phyloP scores from a whole-genome alignment of 371 early-diverging fungal species.

The Lichtheimia ornata region DNA sequence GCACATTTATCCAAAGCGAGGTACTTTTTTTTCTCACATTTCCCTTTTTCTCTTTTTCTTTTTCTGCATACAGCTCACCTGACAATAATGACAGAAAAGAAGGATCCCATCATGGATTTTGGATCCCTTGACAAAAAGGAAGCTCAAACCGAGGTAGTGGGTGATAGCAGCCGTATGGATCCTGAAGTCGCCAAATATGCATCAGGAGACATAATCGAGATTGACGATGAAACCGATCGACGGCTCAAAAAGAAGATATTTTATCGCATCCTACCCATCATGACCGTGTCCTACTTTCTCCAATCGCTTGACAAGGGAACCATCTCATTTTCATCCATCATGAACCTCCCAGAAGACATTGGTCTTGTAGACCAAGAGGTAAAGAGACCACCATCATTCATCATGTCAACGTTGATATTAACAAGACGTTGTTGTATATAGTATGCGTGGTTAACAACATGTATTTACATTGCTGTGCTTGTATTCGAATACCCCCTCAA shows the following conservation, averaged over 20 bases:
- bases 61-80: too few relatives aligned
- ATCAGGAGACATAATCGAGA: slow-evolving; percentile 13
- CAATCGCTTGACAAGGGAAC: slow-evolving; percentile 30
- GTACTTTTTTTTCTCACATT: too few relatives aligned
- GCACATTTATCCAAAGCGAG: too few relatives aligned
- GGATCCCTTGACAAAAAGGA: too few relatives aligned
- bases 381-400: background rate
- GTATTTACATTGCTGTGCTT: slow-evolving; percentile 28
- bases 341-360: slow-evolving; percentile 20
- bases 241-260: slow-evolving; percentile 19
- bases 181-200: slow-evolving; percentile 31
- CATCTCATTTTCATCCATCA: slow-evolving; percentile 25
- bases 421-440: background rate
- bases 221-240: slow-evolving; percentile 22
- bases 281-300: slow-evolving; percentile 22
- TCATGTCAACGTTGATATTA: background rate
- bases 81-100: too few relatives aligned
- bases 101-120: too few relatives aligned
- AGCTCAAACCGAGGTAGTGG: background rate
- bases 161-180: slow-evolving; percentile 23
- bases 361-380: slow-evolving; percentile 25
- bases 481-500: slow-evolving; percentile 29
- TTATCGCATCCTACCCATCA: slow-evolving; percentile 16
- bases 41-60: too few relatives aligned
- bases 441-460: slow-evolving; percentile 31